Evolutionary conservation across 495 filamentous ascomycete species (phyloP), one percentile per base, ranked within the genome.

Genomic region (Elasticomyces elasticus): DNA sequence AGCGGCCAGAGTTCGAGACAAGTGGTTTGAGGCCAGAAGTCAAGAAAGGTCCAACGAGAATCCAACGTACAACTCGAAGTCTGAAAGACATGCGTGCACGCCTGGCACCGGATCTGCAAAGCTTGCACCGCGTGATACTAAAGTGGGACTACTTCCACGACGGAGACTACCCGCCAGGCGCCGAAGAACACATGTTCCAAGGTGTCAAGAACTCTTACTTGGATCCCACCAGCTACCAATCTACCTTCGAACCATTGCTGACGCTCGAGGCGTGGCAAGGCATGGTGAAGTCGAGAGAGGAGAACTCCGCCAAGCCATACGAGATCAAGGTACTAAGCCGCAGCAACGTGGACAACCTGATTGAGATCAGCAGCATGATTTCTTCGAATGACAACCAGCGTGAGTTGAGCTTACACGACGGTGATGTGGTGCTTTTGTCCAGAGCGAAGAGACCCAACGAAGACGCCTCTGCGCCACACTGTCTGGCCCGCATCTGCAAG

Each of bases 231-330:
- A 81, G 86, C 49, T 98, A 97, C 64, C 87, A 94, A 69, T 74
- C 78, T 46, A 91, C 87, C 0, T 98, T 97, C 72, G 81, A 89
- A 52, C 94, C 92, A 11, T 74, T 98, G 33, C 76, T 98, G 28
- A 81, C 94, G 43, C 82, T 95, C 44, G 92, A 98, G 68, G 91
- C 89, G 45, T 98, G 92, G 92, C 86, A 94, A 66, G 84, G 87
- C 0, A 92, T 98, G 61, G 80, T 94, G 28, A 87, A 87, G 43
- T 80, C 85, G 2, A 88, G 87, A 63, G 89, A 98, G 62, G 94
- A 98, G 68, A 79, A 79, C 13, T 81, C 73, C 23, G 83, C 81
- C 62, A 87, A 82, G 53, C 74, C 84, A 0, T 86, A 92, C 56
- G 87, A 89, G 48, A 78, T 96, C 62, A 94, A 88, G 51, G 72